Evolutionary conservation across 1,284 basidiomycete genomes (phyloP), one percentile per base, ranked within the genome.

Genomic region (Cystobasidiaceae sp.): DNA sequence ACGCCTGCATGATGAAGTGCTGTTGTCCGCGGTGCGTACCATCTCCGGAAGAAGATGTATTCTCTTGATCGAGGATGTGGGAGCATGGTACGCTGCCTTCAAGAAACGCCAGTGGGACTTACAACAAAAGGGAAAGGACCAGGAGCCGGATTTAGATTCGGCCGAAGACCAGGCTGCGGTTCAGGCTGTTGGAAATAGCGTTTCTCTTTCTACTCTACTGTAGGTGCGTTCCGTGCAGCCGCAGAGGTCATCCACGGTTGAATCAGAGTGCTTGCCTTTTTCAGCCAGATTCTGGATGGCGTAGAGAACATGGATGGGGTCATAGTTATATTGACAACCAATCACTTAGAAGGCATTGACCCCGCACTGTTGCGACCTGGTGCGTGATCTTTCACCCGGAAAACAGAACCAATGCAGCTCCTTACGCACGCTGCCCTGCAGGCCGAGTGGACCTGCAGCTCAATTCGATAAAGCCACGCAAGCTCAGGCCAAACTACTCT

Each of bases 261-360:
- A n/a, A n/a, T n/a, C n/a, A n/a, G n/a, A n/a, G n/a, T n/a, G n/a
- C n/a, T n/a, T n/a, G n/a, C n/a, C n/a, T n/a, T n/a, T n/a, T n/a
- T n/a, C n/a, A n/a, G n/a, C n/a, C n/a, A n/a, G n/a, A n/a, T n/a
- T n/a, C 37, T 39, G 11, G 37, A 39, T 39, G 37, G 37, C n/a
- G 37, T 39, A 39, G 37, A 11, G 11, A 39, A 39, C n/a, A 39
- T n/a, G 11, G 37, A 39, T 11, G 37, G 37, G 11, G 37, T 39
- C n/a, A 39, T 39, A 11, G n/a, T n/a, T n/a, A 39, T 39, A 11
- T n/a, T 87, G 2, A 88, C 87, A 0, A 88, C 87, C 2, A 88
- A 89, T 77, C 83, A 85, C 68, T 85, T 85, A 74, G 70, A 74
- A 9, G 78, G 82, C 4, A 82, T 89, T 17, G 87, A 89, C 68